Conservation (phyloP, 176 grass and related monocot genomes). For the Phoenix roebelenii region DNA sequence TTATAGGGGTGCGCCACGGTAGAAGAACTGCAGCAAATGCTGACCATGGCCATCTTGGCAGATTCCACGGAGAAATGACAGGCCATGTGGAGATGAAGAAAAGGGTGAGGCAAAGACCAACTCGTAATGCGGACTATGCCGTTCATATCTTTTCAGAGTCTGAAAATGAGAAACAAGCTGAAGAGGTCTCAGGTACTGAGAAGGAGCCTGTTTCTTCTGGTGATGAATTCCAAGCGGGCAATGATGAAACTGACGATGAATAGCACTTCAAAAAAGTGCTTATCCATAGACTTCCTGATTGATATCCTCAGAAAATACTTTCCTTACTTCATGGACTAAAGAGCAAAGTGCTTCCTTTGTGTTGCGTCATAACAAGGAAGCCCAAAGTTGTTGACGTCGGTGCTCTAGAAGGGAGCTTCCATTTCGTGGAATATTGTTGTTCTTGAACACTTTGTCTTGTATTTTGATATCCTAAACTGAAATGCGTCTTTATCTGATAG, state of each 20-base stretch:
- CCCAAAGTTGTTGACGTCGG: no score
- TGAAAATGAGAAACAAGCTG: slow-evolving; percentile 12
- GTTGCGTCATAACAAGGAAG: no score
- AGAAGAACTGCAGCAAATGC: slow-evolving; percentile 32
- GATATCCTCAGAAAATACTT: no score
- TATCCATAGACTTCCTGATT: no score
- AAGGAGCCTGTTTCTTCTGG: background rate
- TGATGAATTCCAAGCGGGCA: slow-evolving; percentile 15
- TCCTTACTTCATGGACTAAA: no score
- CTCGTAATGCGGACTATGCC: slow-evolving; percentile 24
- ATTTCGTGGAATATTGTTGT: no score
- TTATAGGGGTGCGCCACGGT: slow-evolving; percentile 35
- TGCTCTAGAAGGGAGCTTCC: no score
- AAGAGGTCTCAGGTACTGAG: background rate
- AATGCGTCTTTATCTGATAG: no score
- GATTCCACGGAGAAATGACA: slow-evolving; percentile 18
- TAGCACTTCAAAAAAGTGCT: background rate
- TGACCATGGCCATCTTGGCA: slow-evolving; percentile 3
- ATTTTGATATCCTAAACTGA: no score
- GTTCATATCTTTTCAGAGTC: slow-evolving; percentile 18
- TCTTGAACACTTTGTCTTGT: no score
- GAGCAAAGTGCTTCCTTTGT: no score
- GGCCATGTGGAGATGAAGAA: slow-evolving; percentile 41
- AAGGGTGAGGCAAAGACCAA: slow-evolving; percentile 44
- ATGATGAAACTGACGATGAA: slow-evolving; percentile 7